Conservation (phyloP, 164 flowering plant genomes). For the Saururus chinensis region DNA sequence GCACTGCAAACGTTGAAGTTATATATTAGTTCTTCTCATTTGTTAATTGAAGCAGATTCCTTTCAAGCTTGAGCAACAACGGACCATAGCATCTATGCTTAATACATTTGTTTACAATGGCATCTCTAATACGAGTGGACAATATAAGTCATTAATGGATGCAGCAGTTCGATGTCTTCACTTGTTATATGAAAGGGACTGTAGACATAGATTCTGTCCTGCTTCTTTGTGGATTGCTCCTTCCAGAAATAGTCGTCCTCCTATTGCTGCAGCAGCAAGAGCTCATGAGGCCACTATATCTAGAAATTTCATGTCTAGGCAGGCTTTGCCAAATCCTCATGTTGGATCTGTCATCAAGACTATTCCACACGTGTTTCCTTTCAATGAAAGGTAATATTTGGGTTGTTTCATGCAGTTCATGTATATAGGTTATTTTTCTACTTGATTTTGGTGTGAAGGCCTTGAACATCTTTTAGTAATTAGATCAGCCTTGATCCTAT, state of each 20-base stretch:
- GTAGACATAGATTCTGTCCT: constrained; percentile 88
- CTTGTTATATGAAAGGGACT: constrained; percentile 90
- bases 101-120: constrained; percentile 90
- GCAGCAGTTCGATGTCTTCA: constrained; percentile 83
- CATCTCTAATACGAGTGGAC: constrained; percentile 31
- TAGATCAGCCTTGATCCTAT: too few relatives aligned
- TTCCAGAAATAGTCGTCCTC: constrained; percentile 61
- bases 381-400: constrained; percentile 70
- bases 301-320: constrained; percentile 32
- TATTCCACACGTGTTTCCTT: constrained; percentile 89
- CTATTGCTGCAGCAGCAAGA: constrained; percentile 86
- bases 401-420: neutral
- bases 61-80: constrained; percentile 76
- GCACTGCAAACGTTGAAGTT: neutral
- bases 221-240: constrained; percentile 86
- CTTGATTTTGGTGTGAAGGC: too few relatives aligned
- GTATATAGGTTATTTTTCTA: too few relatives aligned
- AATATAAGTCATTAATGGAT: constrained; percentile 55
- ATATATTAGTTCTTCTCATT: constrained; percentile 6
- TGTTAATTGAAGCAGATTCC: constrained; percentile 52
- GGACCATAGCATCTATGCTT: constrained; percentile 61
- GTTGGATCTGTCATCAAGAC: constrained; percentile 61
- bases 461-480: neutral
- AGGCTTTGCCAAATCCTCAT: constrained; percentile 27
- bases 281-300: constrained; percentile 57